These are phyloP conservation scores for Aspergillus oerlinghausenensis DNA, from an alignment of 2,329 filamentous ascomycete genomes.

Conservation along the genomic window DNA sequence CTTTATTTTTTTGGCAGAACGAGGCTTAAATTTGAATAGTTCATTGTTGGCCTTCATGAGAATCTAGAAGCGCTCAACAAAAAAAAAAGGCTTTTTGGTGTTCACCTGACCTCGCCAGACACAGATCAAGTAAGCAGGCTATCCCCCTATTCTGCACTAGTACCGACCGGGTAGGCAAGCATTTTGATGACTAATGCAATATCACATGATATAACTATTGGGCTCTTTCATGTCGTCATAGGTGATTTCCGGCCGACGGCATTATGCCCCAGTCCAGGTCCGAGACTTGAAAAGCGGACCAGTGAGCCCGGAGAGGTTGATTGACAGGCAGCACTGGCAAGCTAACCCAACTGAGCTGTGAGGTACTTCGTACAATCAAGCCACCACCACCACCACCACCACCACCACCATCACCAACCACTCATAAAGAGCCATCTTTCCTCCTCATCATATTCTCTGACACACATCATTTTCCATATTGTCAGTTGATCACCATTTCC, in stretches of 20 bases:
- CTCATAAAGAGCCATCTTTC: background rate
- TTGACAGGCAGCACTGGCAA: background rate
- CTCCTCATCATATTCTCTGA: background rate
- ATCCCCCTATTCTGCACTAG: slow-evolving; percentile 1
- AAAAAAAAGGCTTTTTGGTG: background rate
- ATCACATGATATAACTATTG: slow-evolving; percentile 9
- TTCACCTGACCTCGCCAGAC: background rate
- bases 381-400: background rate
- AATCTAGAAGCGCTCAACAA: background rate
- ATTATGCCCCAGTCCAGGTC: background rate
- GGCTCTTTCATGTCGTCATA: slow-evolving; percentile 9
- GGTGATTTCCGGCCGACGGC: background rate
- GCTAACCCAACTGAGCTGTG: background rate
- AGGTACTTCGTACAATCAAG: background rate
- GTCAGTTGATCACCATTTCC: background rate
- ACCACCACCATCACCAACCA: too few relatives aligned
- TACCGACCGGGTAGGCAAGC: background rate
- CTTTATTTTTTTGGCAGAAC: background rate
- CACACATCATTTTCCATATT: too few relatives aligned
- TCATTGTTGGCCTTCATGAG: background rate
- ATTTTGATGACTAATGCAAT: slow-evolving; percentile 5
- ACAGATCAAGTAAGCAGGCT: slow-evolving; percentile 8
- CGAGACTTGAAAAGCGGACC: background rate
- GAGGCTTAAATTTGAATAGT: background rate
- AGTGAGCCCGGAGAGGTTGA: too few relatives aligned